Percentiles rank a stretch among this genome's conserved stretches.
phyloP scores from a whole-genome alignment of 1,284 basidiomycete genomes.

The Moesziomyces sp. region DNA sequence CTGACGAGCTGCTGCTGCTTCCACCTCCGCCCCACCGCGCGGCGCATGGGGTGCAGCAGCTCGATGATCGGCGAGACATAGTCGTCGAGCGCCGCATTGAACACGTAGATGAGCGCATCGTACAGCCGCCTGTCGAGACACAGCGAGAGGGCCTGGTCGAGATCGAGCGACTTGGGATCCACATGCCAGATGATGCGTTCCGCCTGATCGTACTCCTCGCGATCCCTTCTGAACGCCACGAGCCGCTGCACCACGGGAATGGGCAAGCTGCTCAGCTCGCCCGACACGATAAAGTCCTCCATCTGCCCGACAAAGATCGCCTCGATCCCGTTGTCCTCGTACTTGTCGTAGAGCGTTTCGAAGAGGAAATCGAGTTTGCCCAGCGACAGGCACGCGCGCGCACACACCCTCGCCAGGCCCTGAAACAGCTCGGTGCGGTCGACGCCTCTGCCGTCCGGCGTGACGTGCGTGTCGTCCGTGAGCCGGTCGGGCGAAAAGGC shows the following conservation, averaged over 20 bases:
- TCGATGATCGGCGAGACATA: conserved; percentile 90
- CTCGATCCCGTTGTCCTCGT: conserved; percentile 84
- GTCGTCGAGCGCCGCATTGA: conserved; percentile 86
- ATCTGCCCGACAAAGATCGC: conserved; percentile 87
- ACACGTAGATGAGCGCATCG: conserved; percentile 94
- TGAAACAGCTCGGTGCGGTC: conserved; percentile 91
- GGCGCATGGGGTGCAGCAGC: conserved; percentile 69
- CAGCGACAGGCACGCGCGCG: conserved; percentile 83
- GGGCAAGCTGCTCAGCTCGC: conserved; percentile 79
- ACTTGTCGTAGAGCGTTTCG: conserved; percentile 87
- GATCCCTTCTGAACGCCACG: conserved; percentile 80
- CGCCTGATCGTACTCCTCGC: conserved; percentile 78
- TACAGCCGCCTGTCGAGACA: conserved; percentile 86
- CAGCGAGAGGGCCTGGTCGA: conserved; percentile 88
- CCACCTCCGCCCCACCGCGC: conserved; percentile 46
- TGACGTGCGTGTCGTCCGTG: conserved; percentile 85
- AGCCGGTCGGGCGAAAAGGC: conserved; percentile 94
- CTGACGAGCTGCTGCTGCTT: neutral
- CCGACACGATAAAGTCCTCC: conserved; percentile 84
- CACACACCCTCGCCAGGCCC: conserved; percentile 82
- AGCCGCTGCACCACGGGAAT: conserved; percentile 85
- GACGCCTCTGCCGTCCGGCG: conserved; percentile 85
- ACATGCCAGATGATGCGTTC: conserved; percentile 96
- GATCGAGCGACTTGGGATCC: conserved; percentile 87
- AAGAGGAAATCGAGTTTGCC: conserved; percentile 86